Evolutionary conservation across 768 basidiomycete species (phyloP), one percentile per base, ranked within the genome.

Genomic region (Rhizopogon salebrosus): DNA sequence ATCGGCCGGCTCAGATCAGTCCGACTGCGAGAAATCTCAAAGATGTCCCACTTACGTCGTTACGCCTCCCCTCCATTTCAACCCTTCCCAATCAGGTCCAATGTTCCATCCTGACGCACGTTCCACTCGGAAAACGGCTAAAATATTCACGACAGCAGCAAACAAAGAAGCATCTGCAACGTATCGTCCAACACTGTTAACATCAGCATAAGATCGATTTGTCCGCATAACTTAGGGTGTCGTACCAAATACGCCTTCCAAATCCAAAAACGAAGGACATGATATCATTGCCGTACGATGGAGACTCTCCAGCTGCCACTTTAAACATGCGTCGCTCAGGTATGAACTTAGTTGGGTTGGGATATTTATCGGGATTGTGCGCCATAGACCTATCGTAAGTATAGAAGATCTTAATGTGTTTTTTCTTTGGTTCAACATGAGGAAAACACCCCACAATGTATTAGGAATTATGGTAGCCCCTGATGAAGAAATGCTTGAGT

Each of bases 91-190:
- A 27, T 59, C 64, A 16, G 38, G 66, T 1, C 58, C 64, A 6
- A 58, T 34, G 31, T 58, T 27, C 62, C 60, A 64, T 3, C 36
- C 49, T 11, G 56, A 41, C n/a, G 26, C 24, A 7, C 51, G 54
- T 39, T 59, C 53, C 35, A 59, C 46, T 1, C 49, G 48, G 41
- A 66, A 62, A 3, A 59, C 46, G 16, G 56, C 54, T 7, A 66
- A 53, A 41, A 62, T 41, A 5, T 58, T 56, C 9, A 62, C 59
- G 37, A 69, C 58, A 29, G 59, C 46, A 48, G 64, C 62, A 57
- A 66, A 70, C 13, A 75, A 54, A 10, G 69, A 70, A 6, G 70
- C 62, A n/a, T 75, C 70, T 0, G 72, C 76, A 31, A 80, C 62
- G 49, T 73, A 55, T 23, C 68, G 61, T 29, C 78, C 79, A 18